phyloP scores from a whole-genome alignment of 768 basidiomycete genomes.

The Russula earlei region DNA sequence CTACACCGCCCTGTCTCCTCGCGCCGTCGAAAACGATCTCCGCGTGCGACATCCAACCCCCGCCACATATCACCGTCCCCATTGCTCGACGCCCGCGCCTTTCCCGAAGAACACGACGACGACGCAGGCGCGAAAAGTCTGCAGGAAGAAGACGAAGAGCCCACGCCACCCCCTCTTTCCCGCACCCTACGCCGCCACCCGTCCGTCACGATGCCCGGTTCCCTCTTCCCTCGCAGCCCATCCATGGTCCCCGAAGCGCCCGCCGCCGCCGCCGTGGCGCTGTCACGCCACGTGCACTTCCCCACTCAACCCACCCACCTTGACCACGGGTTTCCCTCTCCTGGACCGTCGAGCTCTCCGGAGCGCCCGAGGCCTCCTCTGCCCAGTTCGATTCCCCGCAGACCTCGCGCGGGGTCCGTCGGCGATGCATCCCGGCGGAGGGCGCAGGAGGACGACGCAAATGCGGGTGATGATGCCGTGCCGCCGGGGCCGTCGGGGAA shows the following conservation, averaged over 20 bases:
- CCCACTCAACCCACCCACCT: slow-evolving; percentile 14
- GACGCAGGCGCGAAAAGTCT: slow-evolving; percentile 17
- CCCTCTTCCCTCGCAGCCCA: slow-evolving; percentile 64
- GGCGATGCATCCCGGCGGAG: not conserved
- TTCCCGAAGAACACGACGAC: not conserved
- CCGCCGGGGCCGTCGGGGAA: slow-evolving; percentile 10
- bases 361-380: not conserved
- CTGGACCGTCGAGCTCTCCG: slow-evolving; percentile 13
- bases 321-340: slow-evolving; percentile 1
- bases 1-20: not conserved
- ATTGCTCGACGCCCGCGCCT: not conserved
- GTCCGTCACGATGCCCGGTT: slow-evolving; percentile 66
- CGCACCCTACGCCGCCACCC: slow-evolving; percentile 31
- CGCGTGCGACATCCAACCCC: not conserved
- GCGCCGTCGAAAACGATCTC: not conserved
- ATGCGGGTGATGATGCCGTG: not conserved
- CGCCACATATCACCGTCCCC: not conserved
- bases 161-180: slow-evolving; percentile 26
- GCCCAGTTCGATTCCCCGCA: not conserved
- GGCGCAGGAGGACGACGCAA: not conserved
- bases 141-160: slow-evolving; percentile 14
- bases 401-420: slow-evolving; percentile 1
- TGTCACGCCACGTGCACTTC: slow-evolving; percentile 36
- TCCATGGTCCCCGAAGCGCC: slow-evolving; percentile 41
- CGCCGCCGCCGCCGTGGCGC: slow-evolving; percentile 11